Evolutionary conservation across 2,329 filamentous ascomycete genomes (phyloP).

Genomic region (Dactylonectria macrodidyma): DNA sequence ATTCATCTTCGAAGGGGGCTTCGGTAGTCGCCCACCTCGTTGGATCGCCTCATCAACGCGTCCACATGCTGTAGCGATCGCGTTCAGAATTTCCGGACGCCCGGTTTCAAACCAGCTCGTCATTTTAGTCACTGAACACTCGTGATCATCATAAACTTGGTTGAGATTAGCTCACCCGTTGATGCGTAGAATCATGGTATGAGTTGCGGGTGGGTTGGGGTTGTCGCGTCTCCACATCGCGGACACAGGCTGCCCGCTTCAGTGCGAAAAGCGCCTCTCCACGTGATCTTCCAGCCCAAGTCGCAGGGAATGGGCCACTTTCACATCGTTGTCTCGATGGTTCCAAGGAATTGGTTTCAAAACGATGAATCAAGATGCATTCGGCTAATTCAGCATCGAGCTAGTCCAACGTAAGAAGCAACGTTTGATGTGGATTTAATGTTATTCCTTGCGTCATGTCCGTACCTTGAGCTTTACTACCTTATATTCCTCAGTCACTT

Average conservation of each 20-base stretch:
- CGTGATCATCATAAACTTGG: constrained; percentile 1
- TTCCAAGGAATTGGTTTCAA: not conserved
- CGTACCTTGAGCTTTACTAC: no score
- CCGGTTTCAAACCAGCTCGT: constrained; percentile 57
- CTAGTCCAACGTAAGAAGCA: no score
- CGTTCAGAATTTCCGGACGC: constrained; percentile 57
- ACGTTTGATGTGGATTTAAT: no score
- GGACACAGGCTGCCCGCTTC: constrained; percentile 32
- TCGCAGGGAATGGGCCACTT: not conserved
- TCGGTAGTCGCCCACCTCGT: constrained; percentile 48
- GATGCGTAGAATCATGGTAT: constrained; percentile 2
- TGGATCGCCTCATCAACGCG: constrained; percentile 56
- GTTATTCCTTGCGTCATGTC: no score
- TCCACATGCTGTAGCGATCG: constrained; percentile 57
- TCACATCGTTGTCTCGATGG: constrained; percentile 1
- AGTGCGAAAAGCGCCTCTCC: not conserved
- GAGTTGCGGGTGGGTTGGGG: constrained; percentile 9
- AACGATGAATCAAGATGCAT: no score
- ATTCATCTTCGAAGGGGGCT: constrained; percentile 10
- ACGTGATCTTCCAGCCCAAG: constrained; percentile 20
- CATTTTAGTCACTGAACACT: constrained; percentile 48
- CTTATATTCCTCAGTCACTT: no score
- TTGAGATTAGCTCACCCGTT: not conserved
- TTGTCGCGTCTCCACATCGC: constrained; percentile 44
- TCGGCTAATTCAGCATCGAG: no score